A percentile compares a stretch with the other conserved stretches of the same genome.
These are phyloP conservation scores for Cyberlindnera amylophila DNA, from an alignment of 805 yeast species.

Conservation along the genomic window DNA sequence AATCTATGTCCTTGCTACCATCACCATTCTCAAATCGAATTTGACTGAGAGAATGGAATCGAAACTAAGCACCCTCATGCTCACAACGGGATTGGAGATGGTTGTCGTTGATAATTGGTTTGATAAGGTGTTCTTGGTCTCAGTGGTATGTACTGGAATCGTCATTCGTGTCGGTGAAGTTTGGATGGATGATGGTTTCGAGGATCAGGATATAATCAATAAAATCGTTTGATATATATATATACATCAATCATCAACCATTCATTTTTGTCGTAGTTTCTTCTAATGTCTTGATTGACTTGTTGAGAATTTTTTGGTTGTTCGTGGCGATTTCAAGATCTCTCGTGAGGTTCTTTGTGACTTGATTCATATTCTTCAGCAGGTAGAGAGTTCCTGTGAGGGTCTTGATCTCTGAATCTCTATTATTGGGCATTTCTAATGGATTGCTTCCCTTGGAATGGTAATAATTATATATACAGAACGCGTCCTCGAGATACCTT, in stretches of 20 bases:
- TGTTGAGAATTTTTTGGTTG: constrained; percentile 5
- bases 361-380: constrained; percentile 6
- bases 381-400: constrained; percentile 7
- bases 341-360: constrained; percentile 7
- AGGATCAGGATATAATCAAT: constrained; percentile 12
- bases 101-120: constrained; percentile 37
- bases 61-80: constrained; percentile 31
- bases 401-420: constrained; percentile 10
- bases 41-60: constrained; percentile 32
- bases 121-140: constrained; percentile 33
- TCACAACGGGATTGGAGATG: constrained; percentile 18
- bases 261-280: constrained; percentile 1
- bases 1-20: constrained; percentile 36
- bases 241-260: no score
- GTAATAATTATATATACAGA: no score
- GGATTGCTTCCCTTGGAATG: no score
- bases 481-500: no score
- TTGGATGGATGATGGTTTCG: constrained; percentile 24
- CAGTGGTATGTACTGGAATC: constrained; percentile 29
- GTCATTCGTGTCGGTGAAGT: constrained; percentile 22
- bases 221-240: constrained; percentile 7
- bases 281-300: constrained; percentile 1
- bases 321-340: constrained; percentile 7
- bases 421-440: neutral
- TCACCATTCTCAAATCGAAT: constrained; percentile 37